phyloP scores from a whole-genome alignment of 192 early-diverging fungal genomes.

The Coemansia sp. region DNA sequence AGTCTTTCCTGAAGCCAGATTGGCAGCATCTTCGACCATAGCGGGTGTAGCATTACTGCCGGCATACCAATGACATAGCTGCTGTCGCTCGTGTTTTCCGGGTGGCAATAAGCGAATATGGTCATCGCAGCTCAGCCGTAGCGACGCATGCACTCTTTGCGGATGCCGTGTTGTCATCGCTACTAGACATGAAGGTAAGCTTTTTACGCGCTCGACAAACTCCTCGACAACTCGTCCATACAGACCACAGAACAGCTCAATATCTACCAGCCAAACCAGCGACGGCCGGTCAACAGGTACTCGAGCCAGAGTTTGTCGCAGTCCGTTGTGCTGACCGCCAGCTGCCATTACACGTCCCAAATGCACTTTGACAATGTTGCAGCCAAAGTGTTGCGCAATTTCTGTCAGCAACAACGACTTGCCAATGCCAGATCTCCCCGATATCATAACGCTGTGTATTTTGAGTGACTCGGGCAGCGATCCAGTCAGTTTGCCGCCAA shows the following conservation, averaged over 20 bases:
- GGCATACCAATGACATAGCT: conserved; percentile 36
- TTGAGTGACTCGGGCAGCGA: conserved; percentile 9
- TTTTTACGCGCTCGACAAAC: conserved; percentile 13
- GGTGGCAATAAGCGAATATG: conserved; percentile 41
- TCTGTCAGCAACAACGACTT: conserved; percentile 41
- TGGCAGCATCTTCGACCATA: conserved; percentile 11
- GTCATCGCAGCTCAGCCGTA: conserved; percentile 41
- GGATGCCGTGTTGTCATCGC: conserved; percentile 55
- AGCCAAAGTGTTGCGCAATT: conserved; percentile 21
- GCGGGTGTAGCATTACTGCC: neutral
- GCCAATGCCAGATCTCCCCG: conserved; percentile 52
- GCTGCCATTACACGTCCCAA: conserved; percentile 31
- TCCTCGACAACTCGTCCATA: conserved; percentile 32
- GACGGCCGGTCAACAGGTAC: conserved; percentile 10
- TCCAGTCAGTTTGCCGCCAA: conserved; percentile 22
- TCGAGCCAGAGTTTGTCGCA: conserved; percentile 14
- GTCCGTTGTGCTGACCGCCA: conserved; percentile 38
- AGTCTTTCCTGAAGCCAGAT: conserved; percentile 23
- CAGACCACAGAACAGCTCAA: conserved; percentile 38
- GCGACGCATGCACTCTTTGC: conserved; percentile 34
- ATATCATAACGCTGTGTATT: conserved; percentile 38
- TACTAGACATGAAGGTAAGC: conserved; percentile 26
- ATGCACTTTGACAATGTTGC: conserved; percentile 25
- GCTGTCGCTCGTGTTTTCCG: conserved; percentile 19
- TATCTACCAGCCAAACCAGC: conserved; percentile 44